Evolutionary conservation across 805 yeast genomes (phyloP), one percentile per base, ranked within the genome.

Genomic region (Metschnikowia cerradonensis): DNA sequence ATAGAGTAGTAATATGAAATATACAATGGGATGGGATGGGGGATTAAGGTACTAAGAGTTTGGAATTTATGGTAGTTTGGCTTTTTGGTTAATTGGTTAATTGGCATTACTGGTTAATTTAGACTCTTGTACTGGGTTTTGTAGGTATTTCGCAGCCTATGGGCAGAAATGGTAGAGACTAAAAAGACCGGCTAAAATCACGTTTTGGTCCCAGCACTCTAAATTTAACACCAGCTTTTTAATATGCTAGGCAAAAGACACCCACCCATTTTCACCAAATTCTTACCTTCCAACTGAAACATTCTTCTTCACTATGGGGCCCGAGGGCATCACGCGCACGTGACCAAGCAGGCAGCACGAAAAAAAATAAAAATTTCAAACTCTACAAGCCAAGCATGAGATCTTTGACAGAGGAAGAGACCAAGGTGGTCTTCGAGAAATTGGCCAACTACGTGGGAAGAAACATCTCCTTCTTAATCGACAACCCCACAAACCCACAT

Each of bases 401-500:
- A 78, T 89, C 90, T 46, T 79, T 92, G 58, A 92, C 98, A 57
- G 99, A 92, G 67, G 97, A 90, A 68, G 99, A 94, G 67, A 92
- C 99, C 40, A 90, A 88, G 67, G 92, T 86, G 15, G 96, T 94
- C 39, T 92, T 94, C 67, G 98, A 94, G 66, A 94, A 94, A 71
- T 80, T 94, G 51, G 97, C 98, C 54, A 92, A 87, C 68, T 94
- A 94, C 64, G 88, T 94, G 58, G 99, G 99, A n/a, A 80, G 97
- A 67, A 94, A 92, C 70, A 92, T 94, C 51, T 83, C 96, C 5
- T 83, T 83, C 54, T 73, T 94, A 52, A 89, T 94, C 52, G 95
- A 92, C 62, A 86, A 90, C 64, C 81, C 82, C 47, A 86, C 86
- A 58, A 88, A 88, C 60, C 96, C 96, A 17, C 96, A 90, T 71